Conservation (phyloP, 148 eudicot species). For the Polygonum maritimum region DNA sequence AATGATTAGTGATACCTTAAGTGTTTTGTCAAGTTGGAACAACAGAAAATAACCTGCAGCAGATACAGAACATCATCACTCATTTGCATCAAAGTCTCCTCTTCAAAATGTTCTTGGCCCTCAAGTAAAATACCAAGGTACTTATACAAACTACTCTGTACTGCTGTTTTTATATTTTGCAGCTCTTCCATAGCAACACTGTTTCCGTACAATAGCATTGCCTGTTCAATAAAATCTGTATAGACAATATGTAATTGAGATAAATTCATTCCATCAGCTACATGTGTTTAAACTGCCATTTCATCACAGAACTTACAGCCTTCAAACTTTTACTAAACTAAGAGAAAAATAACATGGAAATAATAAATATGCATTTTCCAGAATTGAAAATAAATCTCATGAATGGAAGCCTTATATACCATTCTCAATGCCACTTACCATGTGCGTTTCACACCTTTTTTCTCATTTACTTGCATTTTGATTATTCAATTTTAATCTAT, state of each 20-base stretch:
- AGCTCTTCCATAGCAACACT: not conserved
- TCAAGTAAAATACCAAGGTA: conserved; percentile 6
- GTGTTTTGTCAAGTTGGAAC: too few relatives aligned
- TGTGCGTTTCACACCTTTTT: not conserved
- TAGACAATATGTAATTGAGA: not conserved
- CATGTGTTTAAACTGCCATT: not conserved
- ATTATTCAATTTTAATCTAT: not conserved
- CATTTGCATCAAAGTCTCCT: not conserved
- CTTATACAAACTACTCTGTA: conserved; percentile 9
- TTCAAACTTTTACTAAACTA: not conserved
- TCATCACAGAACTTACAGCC: not conserved
- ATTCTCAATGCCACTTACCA: not conserved
- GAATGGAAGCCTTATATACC: not conserved
- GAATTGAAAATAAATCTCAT: not conserved
- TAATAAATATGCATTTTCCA: not conserved
- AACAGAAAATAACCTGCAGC: not conserved
- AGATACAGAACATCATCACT: not conserved
- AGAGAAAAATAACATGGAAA: not conserved
- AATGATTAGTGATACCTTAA: too few relatives aligned
- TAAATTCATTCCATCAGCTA: not conserved
- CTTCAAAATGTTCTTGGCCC: conserved; percentile 5
- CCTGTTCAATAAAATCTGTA: not conserved
- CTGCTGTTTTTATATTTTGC: not conserved
- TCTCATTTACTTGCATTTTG: not conserved
- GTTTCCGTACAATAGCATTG: conserved; percentile 6